Evolutionary conservation across 2,329 filamentous ascomycete genomes (phyloP).

Genomic region (Calonectria montana): DNA sequence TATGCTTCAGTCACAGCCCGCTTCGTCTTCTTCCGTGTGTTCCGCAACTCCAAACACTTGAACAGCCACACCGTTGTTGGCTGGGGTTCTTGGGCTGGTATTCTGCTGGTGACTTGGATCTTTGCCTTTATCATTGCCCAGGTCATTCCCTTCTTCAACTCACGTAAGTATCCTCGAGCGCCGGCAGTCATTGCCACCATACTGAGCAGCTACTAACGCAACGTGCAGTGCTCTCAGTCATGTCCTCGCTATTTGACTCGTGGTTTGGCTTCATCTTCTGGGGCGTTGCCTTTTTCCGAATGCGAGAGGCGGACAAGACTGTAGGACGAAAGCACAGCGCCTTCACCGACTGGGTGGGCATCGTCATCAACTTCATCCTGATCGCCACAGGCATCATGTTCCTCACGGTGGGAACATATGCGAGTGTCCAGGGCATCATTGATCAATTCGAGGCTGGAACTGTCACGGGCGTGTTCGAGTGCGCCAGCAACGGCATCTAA

Average conservation of each 20-base stretch:
- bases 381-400: slow-evolving; percentile 84
- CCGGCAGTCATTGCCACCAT: background rate
- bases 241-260: slow-evolving; percentile 92
- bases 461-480: slow-evolving; percentile 81
- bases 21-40: slow-evolving; percentile 92
- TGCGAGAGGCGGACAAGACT: slow-evolving; percentile 72
- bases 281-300: slow-evolving; percentile 83
- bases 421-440: slow-evolving; percentile 79
- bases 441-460: slow-evolving; percentile 73
- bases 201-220: slow-evolving; percentile 13
- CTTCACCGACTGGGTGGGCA: slow-evolving; percentile 63
- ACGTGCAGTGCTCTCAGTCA: slow-evolving; percentile 70
- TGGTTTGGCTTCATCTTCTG: slow-evolving; percentile 98
- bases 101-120: slow-evolving; percentile 80
- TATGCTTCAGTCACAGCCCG: slow-evolving; percentile 92
- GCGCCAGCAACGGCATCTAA: slow-evolving; percentile 74
- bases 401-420: slow-evolving; percentile 84
- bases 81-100: slow-evolving; percentile 82
- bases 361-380: slow-evolving; percentile 77
- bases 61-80: slow-evolving; percentile 83
- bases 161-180: slow-evolving; percentile 58
- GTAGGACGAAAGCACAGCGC: slow-evolving; percentile 63
- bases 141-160: slow-evolving; percentile 93
- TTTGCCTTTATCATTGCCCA: slow-evolving; percentile 92
- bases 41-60: slow-evolving; percentile 83